Evolutionary conservation across 768 basidiomycete species (phyloP).

Genomic region (Brasilioporus rufonigricans): DNA sequence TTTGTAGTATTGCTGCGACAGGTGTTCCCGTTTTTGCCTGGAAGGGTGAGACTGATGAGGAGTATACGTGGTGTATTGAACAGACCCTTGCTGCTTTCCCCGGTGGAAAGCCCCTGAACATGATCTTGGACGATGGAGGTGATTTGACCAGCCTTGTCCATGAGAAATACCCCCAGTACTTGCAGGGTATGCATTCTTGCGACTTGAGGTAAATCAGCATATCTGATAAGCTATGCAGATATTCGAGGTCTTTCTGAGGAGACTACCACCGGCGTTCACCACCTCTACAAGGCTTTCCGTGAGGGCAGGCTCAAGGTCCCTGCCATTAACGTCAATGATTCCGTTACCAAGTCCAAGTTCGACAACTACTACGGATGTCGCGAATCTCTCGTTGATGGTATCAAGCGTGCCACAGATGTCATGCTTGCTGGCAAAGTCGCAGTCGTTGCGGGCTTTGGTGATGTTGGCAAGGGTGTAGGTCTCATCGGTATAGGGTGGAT

Average conservation of each 20-base stretch:
- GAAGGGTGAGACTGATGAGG: constrained; percentile 99
- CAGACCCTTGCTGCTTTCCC: constrained; percentile 91
- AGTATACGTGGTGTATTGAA: constrained; percentile 97
- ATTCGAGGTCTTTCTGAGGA: constrained; percentile 97
- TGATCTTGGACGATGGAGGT: constrained; percentile 99
- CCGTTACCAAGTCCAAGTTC: constrained; percentile 99
- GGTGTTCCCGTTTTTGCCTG: constrained; percentile 98
- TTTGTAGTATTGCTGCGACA: constrained; percentile 85
- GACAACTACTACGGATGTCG: constrained; percentile 99
- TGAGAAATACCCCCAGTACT: constrained; percentile 91
- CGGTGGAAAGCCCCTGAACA: constrained; percentile 81
- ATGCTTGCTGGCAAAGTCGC: constrained; percentile 99
- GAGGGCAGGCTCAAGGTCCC: constrained; percentile 96
- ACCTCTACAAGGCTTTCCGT: constrained; percentile 96
- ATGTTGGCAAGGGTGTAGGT: constrained; percentile 98
- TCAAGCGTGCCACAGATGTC: constrained; percentile 99
- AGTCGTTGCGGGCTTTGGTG: constrained; percentile 97
- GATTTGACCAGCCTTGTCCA: constrained; percentile 94
- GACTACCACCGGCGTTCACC: constrained; percentile 99
- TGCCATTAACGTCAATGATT: constrained; percentile 99
- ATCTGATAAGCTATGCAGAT: constrained; percentile 39
- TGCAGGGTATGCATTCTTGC: constrained; percentile 50
- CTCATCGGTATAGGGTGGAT: neutral
- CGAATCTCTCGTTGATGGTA: constrained; percentile 98
- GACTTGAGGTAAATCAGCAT: neutral